Conservation (phyloP, 129 eudicot species). For the carrot (Daucus carota) region DH1_v3.0 NC_030389.2:40756001-40756500, state of each 20-base stretch:
- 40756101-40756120: background rate
- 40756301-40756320: background rate
- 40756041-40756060: constrained; percentile 85
- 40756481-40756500: too few relatives aligned
- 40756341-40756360: background rate
- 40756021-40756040: constrained; percentile 52
- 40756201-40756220: constrained; percentile 80
- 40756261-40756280: too few relatives aligned
- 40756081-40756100: background rate
- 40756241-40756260: constrained; percentile 71
- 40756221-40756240: constrained; percentile 86
- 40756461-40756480: background rate
- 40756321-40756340: background rate
- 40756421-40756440: constrained; percentile 85
- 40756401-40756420: constrained; percentile 86
- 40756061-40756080: background rate
- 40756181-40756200: constrained; percentile 73
- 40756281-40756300: background rate
- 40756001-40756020: constrained; percentile 38
- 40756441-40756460: background rate
- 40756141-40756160: constrained; percentile 89
- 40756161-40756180: constrained; percentile 64
- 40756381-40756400: constrained; percentile 89
- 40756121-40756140: background rate
- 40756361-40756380: constrained; percentile 42